Conservation (phyloP, 2,329 filamentous ascomycete genomes). For the Penicillium hordei region DNA sequence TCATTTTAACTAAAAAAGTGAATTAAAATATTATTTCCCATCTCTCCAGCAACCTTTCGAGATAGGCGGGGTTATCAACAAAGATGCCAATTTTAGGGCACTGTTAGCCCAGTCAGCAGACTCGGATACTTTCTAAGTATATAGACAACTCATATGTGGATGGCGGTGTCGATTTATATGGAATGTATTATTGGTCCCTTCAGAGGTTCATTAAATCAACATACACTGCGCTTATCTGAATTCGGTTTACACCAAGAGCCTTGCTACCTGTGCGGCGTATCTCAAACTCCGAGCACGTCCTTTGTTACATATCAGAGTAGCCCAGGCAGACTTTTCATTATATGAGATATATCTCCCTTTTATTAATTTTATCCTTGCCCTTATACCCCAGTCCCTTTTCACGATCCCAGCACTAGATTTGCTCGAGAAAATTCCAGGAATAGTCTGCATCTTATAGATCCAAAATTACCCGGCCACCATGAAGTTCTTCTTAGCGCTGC, state of each 20-base stretch:
- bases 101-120: slow-evolving; percentile 5
- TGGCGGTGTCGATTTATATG: neutral
- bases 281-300: slow-evolving; percentile 1
- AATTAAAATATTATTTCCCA: neutral
- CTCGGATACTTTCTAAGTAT: neutral
- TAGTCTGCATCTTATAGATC: neutral
- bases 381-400: neutral
- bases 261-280: slow-evolving; percentile 1
- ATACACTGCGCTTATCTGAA: neutral
- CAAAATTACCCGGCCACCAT: neutral
- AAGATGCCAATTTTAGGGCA: slow-evolving; percentile 17
- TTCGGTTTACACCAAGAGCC: neutral
- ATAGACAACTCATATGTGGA: neutral
- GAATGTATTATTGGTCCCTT: neutral
- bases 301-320: slow-evolving; percentile 3
- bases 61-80: slow-evolving; percentile 16
- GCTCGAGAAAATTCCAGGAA: neutral
- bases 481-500: neutral
- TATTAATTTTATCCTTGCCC: neutral
- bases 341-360: neutral
- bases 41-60: slow-evolving; percentile 3
- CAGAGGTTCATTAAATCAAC: neutral
- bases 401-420: neutral
- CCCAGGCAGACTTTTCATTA: neutral
- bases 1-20: neutral